Conservation (phyloP, 495 filamentous ascomycete genomes). For the Alectoria sarmentosa region DNA sequence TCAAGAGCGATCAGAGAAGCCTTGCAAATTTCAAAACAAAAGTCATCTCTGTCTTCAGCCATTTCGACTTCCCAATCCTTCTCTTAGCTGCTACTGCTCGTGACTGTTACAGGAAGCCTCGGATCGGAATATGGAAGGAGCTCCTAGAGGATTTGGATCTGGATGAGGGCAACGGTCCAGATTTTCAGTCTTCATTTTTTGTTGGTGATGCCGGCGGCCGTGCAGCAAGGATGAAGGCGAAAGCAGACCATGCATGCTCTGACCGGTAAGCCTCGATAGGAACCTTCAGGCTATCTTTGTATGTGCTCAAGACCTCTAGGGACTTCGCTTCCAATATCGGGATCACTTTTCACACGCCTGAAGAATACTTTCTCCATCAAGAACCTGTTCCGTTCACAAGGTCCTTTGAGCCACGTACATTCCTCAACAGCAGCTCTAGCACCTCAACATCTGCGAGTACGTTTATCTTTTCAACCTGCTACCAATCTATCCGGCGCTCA, state of each 20-base stretch:
- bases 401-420: constrained; percentile 58
- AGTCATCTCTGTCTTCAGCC: constrained; percentile 55
- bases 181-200: constrained; percentile 66
- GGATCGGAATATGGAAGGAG: constrained; percentile 85
- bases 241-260: constrained; percentile 66
- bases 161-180: constrained; percentile 49
- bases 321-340: constrained; percentile 79
- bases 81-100: constrained; percentile 79
- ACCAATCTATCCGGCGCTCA: background rate
- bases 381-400: constrained; percentile 52
- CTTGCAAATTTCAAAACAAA: constrained; percentile 74
- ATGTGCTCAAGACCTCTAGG: constrained; percentile 27
- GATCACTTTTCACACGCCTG: constrained; percentile 75
- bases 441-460: constrained; percentile 25
- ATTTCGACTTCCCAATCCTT: constrained; percentile 68
- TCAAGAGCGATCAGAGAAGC: constrained; percentile 55
- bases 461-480: background rate
- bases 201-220: constrained; percentile 83
- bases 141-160: constrained; percentile 68
- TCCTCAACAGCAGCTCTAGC: constrained; percentile 32
- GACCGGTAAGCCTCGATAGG: constrained; percentile 51
- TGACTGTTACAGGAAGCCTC: constrained; percentile 79
- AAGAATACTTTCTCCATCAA: constrained; percentile 78
- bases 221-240: constrained; percentile 29
- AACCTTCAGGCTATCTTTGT: background rate